Percentiles rank a stretch among this genome's conserved stretches.
Evolutionary conservation across 352 stramenopile species (phyloP).

Genomic region (Globisporangium cederbergense): DNA sequence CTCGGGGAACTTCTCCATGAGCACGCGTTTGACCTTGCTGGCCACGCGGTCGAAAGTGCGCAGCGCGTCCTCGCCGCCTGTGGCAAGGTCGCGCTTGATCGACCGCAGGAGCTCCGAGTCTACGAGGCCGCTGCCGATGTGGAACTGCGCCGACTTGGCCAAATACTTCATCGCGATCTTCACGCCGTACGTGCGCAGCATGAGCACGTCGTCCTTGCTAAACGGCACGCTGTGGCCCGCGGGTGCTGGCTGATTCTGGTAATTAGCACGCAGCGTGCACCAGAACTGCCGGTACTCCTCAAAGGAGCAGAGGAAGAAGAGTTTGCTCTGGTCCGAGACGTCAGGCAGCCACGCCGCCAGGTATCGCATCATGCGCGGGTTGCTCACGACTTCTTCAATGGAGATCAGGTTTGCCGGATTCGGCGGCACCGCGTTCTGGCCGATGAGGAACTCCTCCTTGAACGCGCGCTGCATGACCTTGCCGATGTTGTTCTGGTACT

Average conservation of each 20-base stretch:
- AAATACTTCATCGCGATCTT: constrained; percentile 88
- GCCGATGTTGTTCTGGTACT: constrained; percentile 70
- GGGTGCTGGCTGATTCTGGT: constrained; percentile 27
- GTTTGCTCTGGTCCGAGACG: constrained; percentile 60
- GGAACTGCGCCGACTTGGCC: constrained; percentile 72
- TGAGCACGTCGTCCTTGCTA: constrained; percentile 81
- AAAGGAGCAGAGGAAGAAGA: constrained; percentile 81
- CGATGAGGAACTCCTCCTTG: constrained; percentile 52
- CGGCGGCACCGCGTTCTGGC: constrained; percentile 22
- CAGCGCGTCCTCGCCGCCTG: constrained; percentile 73
- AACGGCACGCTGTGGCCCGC: constrained; percentile 34
- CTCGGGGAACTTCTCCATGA: constrained; percentile 77
- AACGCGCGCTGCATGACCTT: constrained; percentile 65
- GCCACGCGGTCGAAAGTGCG: constrained; percentile 78
- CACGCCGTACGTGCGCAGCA: constrained; percentile 80
- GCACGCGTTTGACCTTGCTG: constrained; percentile 69
- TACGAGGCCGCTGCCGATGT: constrained; percentile 62
- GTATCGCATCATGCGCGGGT: constrained; percentile 79
- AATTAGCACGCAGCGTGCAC: constrained; percentile 66
- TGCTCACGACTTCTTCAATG: constrained; percentile 77
- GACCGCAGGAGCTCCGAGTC: constrained; percentile 55
- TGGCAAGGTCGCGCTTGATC: constrained; percentile 77
- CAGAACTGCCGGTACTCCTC: constrained; percentile 74
- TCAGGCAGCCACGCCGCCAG: constrained; percentile 62
- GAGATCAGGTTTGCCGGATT: constrained; percentile 57